Conservation (phyloP, 805 yeast species). For the Cyberlindnera misumaiensis region DNA sequence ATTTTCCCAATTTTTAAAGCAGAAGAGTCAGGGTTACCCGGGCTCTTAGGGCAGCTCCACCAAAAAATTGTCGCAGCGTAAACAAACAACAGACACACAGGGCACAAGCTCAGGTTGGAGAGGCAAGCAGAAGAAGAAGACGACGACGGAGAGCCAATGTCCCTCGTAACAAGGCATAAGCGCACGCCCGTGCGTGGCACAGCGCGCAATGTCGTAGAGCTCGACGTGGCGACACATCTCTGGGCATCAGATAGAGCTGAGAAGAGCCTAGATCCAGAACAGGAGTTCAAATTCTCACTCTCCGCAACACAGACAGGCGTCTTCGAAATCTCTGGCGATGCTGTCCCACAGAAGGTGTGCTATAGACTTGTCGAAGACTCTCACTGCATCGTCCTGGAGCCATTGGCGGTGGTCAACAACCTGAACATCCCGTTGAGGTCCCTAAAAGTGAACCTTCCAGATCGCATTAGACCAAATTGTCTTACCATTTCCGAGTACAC, state of each 20-base stretch:
- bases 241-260: constrained; percentile 13
- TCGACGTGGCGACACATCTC: constrained; percentile 21
- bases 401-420: constrained; percentile 20
- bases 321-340: constrained; percentile 27
- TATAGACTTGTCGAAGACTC: constrained; percentile 17
- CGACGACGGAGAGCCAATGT: constrained; percentile 4
- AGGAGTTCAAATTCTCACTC: constrained; percentile 12
- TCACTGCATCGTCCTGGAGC: constrained; percentile 13
- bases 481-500: constrained; percentile 28
- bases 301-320: constrained; percentile 14
- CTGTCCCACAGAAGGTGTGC: constrained; percentile 28
- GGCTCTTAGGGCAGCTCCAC: constrained; percentile 1
- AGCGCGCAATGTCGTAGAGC: constrained; percentile 5
- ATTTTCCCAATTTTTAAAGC: not conserved
- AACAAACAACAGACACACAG: constrained; percentile 7
- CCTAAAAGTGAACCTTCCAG: constrained; percentile 32
- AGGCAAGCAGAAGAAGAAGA: not conserved
- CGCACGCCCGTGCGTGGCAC: constrained; percentile 4
- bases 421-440: constrained; percentile 13
- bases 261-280: constrained; percentile 10
- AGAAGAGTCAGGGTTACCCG: constrained; percentile 1
- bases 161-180: constrained; percentile 9
- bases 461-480: constrained; percentile 30
- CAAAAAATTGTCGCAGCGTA: constrained; percentile 4
- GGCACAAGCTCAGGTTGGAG: no score